Percentiles rank a stretch among this genome's conserved stretches.
phyloP scores from a whole-genome alignment of 352 stramenopile species.

The Pythium oligandrum region DNA sequence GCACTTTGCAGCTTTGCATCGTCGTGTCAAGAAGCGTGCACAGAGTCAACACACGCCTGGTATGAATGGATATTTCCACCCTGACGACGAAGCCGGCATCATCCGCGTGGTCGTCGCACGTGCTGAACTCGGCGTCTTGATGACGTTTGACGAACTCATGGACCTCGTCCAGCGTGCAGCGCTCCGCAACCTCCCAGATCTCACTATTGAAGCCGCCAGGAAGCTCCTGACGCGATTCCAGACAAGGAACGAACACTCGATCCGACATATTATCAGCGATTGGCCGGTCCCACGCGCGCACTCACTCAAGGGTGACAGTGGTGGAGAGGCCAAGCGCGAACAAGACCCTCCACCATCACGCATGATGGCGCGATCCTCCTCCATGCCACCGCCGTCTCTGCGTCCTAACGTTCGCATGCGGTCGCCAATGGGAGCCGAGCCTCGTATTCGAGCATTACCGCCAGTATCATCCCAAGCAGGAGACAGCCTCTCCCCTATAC shows the following conservation, averaged over 20 bases:
- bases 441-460: too few relatives aligned
- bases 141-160: conserved; percentile 67
- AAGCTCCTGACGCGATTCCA: conserved; percentile 47
- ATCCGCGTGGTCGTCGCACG: conserved; percentile 49
- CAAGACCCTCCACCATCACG: too few relatives aligned
- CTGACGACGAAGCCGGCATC: conserved; percentile 50
- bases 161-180: conserved; percentile 44
- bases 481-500: too few relatives aligned
- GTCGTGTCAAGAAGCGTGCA: conserved; percentile 49
- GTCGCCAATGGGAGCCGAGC: too few relatives aligned
- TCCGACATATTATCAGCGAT: conserved; percentile 42
- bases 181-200: conserved; percentile 50
- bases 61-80: conserved; percentile 36
- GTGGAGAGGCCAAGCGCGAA: too few relatives aligned
- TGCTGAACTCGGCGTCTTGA: conserved; percentile 53
- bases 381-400: too few relatives aligned
- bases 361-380: too few relatives aligned
- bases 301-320: conserved; percentile 3
- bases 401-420: too few relatives aligned
- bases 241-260: conserved; percentile 43
- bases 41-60: conserved; percentile 14
- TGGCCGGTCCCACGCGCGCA: conserved; percentile 26
- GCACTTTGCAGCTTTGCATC: conserved; percentile 55
- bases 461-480: too few relatives aligned
- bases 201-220: conserved; percentile 46